Base-by-base conservation (phyloP, 1,284 basidiomycete species). In the Blastosporella zonata region DNA sequence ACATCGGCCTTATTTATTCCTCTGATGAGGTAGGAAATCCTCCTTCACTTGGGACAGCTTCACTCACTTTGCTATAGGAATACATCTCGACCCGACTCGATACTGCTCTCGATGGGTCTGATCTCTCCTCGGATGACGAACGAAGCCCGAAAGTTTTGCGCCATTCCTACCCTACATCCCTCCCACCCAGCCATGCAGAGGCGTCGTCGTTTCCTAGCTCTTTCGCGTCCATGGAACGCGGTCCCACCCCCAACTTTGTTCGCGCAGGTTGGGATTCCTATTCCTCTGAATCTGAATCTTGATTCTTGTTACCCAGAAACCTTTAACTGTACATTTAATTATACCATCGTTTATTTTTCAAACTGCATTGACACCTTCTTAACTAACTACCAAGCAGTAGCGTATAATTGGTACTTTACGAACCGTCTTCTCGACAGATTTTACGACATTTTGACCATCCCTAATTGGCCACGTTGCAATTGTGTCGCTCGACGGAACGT, bases 191-290 rank as follows among this genome's bases (percentile, higher is more conserved):
- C 46, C 56, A 47, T 7, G 29, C 43, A 18, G 47, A 65, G 64
- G 63, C 64, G 18, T 65, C 60, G 62, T 65, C 66, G 59, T 64
- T 62, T 59, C 68, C 71, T 43, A 67, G 67, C 36, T 58, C 58
- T 15, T 75, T 76, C 49, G 60, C 64, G 46, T 61, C 65, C 34
- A 65, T 69, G 51, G 62, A 65, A 37, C 56, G 65, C 52, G 65
- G 65, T 36, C 67, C 73, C 27, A 68, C 73, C 17, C 73, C 76
- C 17, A 70, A 67, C 60, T 72, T 82, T 42, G 66, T 78, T 52
- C 69, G 73, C 44, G 79, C 79, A 34, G 78, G 79, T n/a, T 82
- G 80, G 80, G 79, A 81, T 55, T 73, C 75, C 56, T 67, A 69
- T 28, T 80, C 78, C 10, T 55, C 54, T 23, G 54, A 55, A 21